Base-by-base conservation (phyloP, 1,284 basidiomycete genomes). In the Testicularia cyperi region DNA sequence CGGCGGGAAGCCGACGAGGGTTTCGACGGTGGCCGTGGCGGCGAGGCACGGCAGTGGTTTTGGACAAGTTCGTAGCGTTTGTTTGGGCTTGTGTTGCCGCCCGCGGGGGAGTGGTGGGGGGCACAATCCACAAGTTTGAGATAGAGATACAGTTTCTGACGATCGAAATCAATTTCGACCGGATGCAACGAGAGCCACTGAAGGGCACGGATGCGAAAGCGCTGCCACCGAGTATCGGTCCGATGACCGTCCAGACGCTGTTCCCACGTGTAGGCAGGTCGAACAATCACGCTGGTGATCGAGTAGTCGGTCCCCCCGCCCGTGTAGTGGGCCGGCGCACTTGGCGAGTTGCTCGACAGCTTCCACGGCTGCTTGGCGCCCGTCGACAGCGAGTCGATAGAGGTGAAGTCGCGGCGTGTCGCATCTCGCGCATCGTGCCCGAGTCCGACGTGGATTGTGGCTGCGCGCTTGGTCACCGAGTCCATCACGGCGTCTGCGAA, bases 261-360 rank as follows among this genome's bases (percentile, higher is more conserved):
- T 32, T 68, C 65, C 65, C 65, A 68, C 10, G 42, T 23, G 20
- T 65, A 65, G 10, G 61, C 61, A 3, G 41, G 37, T 19, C 65
- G 56, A n/a, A 57, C 62, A 26, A 62, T 33, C 31, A 65, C 55
- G 31, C 79, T 80, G 2, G 78, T 75, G 55, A 83, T 83, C 64
- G 88, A 84, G 55, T 88, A 83, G 65, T 86, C 83, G 1, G 87
- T 88, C 0, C 86, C 87, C 6, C 81, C 83, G 0, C 85, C 86
- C 2, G 86, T 87, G 12, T 84, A 53, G 15, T 53, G 54, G 21
- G 58, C 51, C 1, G 48, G 42, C 1, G 44, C 45, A 24, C 43
- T 14, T 84, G 44, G 47, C 9, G 55, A 33, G 29, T 53, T 44
- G 18, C 84, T 77, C 7, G 81, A 77, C 78, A 18, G 77, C 80